Conservation (phyloP, 2,329 filamentous ascomycete genomes). For the Ceratocystis diversiconidia region DNA sequence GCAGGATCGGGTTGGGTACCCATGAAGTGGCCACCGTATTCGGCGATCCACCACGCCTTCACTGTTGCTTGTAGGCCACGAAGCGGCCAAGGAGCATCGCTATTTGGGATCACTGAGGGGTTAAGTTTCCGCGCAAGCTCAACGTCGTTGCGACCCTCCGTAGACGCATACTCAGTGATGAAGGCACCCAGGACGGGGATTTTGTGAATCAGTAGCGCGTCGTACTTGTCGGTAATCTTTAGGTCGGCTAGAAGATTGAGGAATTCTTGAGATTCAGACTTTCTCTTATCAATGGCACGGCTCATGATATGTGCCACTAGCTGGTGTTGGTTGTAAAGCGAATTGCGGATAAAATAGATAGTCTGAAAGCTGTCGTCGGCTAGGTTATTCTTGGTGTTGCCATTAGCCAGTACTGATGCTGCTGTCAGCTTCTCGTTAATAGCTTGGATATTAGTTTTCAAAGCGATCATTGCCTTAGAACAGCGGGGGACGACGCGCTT, state of each 20-base stretch:
- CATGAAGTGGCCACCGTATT: constrained; percentile 82
- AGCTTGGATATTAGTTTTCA: constrained; percentile 62
- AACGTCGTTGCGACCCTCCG: constrained; percentile 54
- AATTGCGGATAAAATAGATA: constrained; percentile 65
- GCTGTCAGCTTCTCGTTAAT: constrained; percentile 65
- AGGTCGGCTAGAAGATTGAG: constrained; percentile 53
- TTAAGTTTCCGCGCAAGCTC: constrained; percentile 58
- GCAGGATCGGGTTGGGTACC: constrained; percentile 52
- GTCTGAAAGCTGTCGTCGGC: constrained; percentile 56
- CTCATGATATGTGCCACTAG: constrained; percentile 67
- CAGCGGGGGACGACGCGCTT: constrained; percentile 60
- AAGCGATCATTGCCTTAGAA: constrained; percentile 58
- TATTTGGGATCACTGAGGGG: constrained; percentile 49
- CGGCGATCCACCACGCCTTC: constrained; percentile 74
- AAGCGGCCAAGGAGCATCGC: constrained; percentile 57
- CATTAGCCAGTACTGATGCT: constrained; percentile 57
- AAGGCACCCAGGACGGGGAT: constrained; percentile 66
- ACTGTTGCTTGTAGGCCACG: constrained; percentile 66
- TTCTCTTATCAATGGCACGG: constrained; percentile 61
- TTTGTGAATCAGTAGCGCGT: constrained; percentile 61
- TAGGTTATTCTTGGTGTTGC: constrained; percentile 34
- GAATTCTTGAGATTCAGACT: constrained; percentile 59
- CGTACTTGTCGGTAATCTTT: constrained; percentile 61
- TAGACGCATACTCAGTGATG: constrained; percentile 64
- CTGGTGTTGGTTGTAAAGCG: constrained; percentile 80